Evolutionary conservation across 345 rosid genomes (phyloP), one percentile per base, ranked within the genome.

Genomic region (Citrus australasica): DNA sequence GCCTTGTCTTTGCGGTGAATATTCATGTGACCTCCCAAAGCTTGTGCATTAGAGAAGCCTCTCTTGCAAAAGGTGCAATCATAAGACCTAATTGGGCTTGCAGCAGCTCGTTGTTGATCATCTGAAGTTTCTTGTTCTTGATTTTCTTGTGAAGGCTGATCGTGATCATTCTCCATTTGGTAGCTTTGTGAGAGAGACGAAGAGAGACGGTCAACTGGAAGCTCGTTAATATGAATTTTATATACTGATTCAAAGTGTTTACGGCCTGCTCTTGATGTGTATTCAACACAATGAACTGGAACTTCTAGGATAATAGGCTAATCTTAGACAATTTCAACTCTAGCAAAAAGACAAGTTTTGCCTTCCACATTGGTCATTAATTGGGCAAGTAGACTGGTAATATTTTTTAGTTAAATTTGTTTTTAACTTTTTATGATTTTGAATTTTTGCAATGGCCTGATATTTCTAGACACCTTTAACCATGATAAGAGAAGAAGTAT

Each of bases 1-100:
- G 90, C 93, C 80, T 90, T 93, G 85, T 93, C 91, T 86, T 86
- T 87, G 71, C 98, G 87, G 79, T 95, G 98, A 71, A 95, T 92
- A 78, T 95, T 94, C 98, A 94, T 93, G 86, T 94, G 98, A 6
- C 97, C 97, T 1, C 98, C 98, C 13, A 94, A 84, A 70, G 97
- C 98, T 79, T 93, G 98, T 46, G 98, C 97, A 81, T 87, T 94
- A 30, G 97, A 87, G 85, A 94, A 94, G 21, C 98, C 98, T 83
- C 97, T 89, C 87, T 88, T 90, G 84, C 98, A 94, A 76, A 91
- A 94, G 73, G 83, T 84, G 81, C 98, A 94, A 71, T 88, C 89
- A 56, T 93, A 93, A 67, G 92, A 87, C 82, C 93, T 90, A 38
- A 79, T 80, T 28, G 81, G 83, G 77, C 79, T 76, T 38, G 75